Evolutionary conservation across 805 yeast genomes (phyloP), one percentile per base, ranked within the genome.

Genomic region (Deakozyma indianensis): DNA sequence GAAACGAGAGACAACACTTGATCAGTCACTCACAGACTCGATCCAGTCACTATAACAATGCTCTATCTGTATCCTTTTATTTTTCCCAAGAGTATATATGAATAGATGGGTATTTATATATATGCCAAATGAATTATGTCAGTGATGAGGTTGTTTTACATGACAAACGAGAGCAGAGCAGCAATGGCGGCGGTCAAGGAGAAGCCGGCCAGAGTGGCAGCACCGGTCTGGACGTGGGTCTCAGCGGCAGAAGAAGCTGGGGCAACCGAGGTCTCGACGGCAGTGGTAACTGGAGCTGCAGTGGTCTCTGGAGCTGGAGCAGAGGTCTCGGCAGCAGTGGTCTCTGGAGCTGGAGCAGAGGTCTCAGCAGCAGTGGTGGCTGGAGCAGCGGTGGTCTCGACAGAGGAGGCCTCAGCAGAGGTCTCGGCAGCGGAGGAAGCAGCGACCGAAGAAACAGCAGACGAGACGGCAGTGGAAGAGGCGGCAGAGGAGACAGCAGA

Each of bases 131-230:
- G 28, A 25, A 25, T 9, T 25, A 25, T 25, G 7, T 25, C 14
- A 9, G 7, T 7, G 7, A 9, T 14, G 14, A 7, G 28, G 14
- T 25, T 25, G 7, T 43, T 21, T 43, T 43, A 22, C 23, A 29
- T 20, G 24, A 23, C 23, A 35, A 38, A 35, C 23, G 38, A 32
- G 38, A 32, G 38, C 7, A 32, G 38, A 43, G 42, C 47, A 51
- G 41, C 53, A 48, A 47, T 51, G 50, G 42, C 50, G 51, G 40
- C 48, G 28, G 52, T 44, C 41, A 45, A 54, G 35, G 55, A 56
- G 46, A 53, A 52, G 47, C 53, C 58, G 43, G 49, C 46, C 38
- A 41, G 49, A 23, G 56, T 43, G 32, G 55, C 41, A 47, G 53
- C 44, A 5, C 45, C 47, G 21, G 43, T 45, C 18, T 47, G 3